Evolutionary conservation across 352 stramenopile species (phyloP).

Genomic region (Plasmopara viticola): DNA sequence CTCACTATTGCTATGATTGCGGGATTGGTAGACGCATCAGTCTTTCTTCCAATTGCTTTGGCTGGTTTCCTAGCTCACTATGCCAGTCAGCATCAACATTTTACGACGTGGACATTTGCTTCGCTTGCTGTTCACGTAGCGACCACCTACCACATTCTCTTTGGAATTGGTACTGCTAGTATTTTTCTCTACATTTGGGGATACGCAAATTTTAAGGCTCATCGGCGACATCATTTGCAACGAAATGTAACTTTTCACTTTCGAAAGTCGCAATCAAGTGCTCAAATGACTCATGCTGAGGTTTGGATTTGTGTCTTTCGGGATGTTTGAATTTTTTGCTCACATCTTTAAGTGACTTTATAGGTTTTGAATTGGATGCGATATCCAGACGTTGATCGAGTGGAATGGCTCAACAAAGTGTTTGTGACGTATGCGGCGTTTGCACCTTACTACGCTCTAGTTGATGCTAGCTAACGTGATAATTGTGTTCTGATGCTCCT

Average conservation of each 20-base stretch:
- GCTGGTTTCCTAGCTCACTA: constrained; percentile 36
- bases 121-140: constrained; percentile 30
- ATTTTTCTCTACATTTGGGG: constrained; percentile 46
- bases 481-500: background rate
- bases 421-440: constrained; percentile 30
- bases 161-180: constrained; percentile 35
- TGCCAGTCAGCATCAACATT: constrained; percentile 23
- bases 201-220: constrained; percentile 47
- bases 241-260: constrained; percentile 21
- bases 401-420: constrained; percentile 77
- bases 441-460: background rate
- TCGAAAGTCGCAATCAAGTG: constrained; percentile 19
- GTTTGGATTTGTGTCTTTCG: constrained; percentile 4
- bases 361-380: constrained; percentile 52
- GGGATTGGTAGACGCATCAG: constrained; percentile 28
- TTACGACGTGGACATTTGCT: constrained; percentile 27
- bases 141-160: constrained; percentile 32
- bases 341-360: background rate
- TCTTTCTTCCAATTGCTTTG: constrained; percentile 55
- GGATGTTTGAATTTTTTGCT: background rate
- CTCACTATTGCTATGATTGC: constrained; percentile 30
- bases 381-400: constrained; percentile 59
- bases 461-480: constrained; percentile 1
- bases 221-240: constrained; percentile 14
- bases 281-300: constrained; percentile 14